A percentile compares a stretch with the other conserved stretches of the same genome.
Conservation (phyloP, 257 asterid species). For the Gentiana dahurica region DNA sequence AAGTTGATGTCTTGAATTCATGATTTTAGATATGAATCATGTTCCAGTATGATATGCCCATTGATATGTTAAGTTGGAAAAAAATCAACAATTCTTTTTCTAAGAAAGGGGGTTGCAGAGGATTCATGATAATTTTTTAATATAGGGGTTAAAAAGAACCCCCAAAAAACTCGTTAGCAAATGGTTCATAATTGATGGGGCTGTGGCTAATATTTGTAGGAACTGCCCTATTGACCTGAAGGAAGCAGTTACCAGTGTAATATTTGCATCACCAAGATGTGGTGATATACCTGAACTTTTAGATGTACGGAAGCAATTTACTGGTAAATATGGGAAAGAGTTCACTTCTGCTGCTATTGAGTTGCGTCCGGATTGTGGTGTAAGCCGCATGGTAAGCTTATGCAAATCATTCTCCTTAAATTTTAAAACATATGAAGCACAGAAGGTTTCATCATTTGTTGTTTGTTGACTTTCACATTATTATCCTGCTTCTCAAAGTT, state of each 20-base stretch:
- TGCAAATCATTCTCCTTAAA: slow-evolving; percentile 7
- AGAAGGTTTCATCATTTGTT: neutral
- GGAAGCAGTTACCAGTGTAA: slow-evolving; percentile 84
- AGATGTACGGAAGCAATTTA: slow-evolving; percentile 66
- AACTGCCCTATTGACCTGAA: slow-evolving; percentile 88
- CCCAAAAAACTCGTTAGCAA: too few species aligned
- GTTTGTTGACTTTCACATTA: neutral
- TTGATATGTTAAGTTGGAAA: too few species aligned
- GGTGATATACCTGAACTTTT: slow-evolving; percentile 90
- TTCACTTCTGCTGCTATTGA: slow-evolving; percentile 72
- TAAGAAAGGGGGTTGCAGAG: too few species aligned
- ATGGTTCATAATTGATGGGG: slow-evolving; percentile 3
- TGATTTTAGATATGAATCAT: too few species aligned
- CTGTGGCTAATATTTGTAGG: slow-evolving; percentile 33
- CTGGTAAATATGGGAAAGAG: slow-evolving; percentile 85
- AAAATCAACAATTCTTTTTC: too few species aligned
- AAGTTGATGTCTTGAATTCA: too few species aligned
- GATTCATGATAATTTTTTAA: too few species aligned
- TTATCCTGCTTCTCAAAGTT: neutral
- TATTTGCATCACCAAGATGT: slow-evolving; percentile 92
- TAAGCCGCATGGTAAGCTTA: slow-evolving; percentile 70
- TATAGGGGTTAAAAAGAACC: too few species aligned
- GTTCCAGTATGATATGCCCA: too few species aligned
- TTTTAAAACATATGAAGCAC: neutral
- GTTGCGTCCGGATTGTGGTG: slow-evolving; percentile 91